These are phyloP conservation scores for Lodderomyces margitis DNA, from an alignment of 1,139 yeast genomes.

Conservation along the genomic window DNA sequence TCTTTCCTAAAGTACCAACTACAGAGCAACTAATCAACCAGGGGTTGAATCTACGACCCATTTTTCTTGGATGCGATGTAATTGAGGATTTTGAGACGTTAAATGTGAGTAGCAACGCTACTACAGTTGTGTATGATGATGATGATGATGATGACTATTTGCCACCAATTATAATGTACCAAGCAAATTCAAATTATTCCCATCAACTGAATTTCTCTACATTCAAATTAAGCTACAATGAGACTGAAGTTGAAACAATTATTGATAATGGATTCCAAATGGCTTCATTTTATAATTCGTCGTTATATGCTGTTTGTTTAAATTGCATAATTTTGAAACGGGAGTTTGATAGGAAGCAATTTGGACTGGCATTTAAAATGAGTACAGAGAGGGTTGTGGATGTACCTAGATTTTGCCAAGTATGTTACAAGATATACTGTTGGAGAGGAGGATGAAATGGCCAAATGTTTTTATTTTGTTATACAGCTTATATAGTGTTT, in stretches of 20 bases:
- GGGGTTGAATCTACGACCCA: conserved; percentile 36
- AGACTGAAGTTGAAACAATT: conserved; percentile 42
- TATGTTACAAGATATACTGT: conserved; percentile 14
- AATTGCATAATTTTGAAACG: conserved; percentile 61
- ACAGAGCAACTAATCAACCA: conserved; percentile 26
- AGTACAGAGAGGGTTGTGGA: background rate
- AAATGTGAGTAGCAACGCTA: background rate
- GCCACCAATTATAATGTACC: conserved; percentile 58
- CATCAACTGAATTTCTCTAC: conserved; percentile 58
- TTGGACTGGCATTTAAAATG: background rate
- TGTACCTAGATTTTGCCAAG: conserved; percentile 13
- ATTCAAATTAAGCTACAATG: conserved; percentile 51
- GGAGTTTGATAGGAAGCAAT: conserved; percentile 43
- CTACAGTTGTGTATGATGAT: background rate
- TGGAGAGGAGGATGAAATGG: conserved; percentile 11
- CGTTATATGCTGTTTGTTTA: conserved; percentile 49
- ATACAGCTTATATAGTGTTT: too few species aligned
- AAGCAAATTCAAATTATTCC: conserved; percentile 42
- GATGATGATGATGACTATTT: conserved; percentile 16
- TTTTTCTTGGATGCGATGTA: conserved; percentile 58
- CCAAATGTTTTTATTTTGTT: too few species aligned
- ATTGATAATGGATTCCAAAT: conserved; percentile 51
- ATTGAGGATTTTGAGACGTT: conserved; percentile 27
- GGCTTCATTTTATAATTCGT: conserved; percentile 46
- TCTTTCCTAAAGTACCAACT: conserved; percentile 41